These are phyloP conservation scores for Backusella parvicylindrica DNA, from an alignment of 192 early-diverging fungal species.

Conservation along the genomic window DNA sequence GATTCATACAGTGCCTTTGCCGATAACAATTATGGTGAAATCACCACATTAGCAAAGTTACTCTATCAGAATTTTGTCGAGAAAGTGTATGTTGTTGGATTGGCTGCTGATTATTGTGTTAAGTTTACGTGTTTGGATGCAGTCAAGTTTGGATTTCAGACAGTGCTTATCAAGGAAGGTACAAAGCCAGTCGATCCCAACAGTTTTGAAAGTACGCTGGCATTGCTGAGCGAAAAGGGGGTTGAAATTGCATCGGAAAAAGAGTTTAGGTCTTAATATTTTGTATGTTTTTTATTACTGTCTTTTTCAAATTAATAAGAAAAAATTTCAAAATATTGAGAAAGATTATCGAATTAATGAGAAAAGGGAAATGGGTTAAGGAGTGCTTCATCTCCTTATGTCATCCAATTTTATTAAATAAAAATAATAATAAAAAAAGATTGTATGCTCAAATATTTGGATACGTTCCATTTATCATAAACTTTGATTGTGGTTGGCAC, in stretches of 20 bases:
- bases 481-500: too few relatives aligned
- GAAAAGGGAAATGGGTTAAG: too few relatives aligned
- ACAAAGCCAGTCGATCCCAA: conserved; percentile 14
- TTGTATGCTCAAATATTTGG: too few relatives aligned
- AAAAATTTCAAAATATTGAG: too few relatives aligned
- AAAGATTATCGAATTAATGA: too few relatives aligned
- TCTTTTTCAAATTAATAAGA: too few relatives aligned
- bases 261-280: background rate
- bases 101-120: conserved; percentile 28
- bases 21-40: conserved; percentile 24
- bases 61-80: conserved; percentile 18
- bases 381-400: too few relatives aligned
- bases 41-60: conserved; percentile 18
- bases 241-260: conserved; percentile 2
- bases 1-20: conserved; percentile 35
- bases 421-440: too few relatives aligned
- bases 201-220: conserved; percentile 1
- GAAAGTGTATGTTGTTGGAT: conserved; percentile 13
- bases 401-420: too few relatives aligned
- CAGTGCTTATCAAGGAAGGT: conserved; percentile 19
- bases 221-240: background rate
- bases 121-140: conserved; percentile 31
- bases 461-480: too few relatives aligned
- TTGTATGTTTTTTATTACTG: too few relatives aligned
- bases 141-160: conserved; percentile 32